Evolutionary conservation across 495 filamentous ascomycete genomes (phyloP).

Genomic region (Podospora anserina): DNA sequence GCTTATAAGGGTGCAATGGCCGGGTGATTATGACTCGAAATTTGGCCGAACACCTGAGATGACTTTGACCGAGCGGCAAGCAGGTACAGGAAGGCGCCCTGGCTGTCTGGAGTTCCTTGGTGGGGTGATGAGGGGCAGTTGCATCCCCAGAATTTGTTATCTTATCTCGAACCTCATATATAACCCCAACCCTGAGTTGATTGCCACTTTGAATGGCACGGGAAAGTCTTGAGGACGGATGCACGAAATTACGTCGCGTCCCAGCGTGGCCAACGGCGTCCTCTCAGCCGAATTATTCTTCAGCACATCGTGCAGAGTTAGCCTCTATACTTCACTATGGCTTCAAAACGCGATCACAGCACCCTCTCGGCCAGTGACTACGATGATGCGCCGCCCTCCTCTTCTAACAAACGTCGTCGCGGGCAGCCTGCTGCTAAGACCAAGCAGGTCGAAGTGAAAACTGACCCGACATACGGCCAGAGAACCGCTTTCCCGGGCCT

Average conservation of each 20-base stretch:
- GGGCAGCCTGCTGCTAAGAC: constrained; percentile 20
- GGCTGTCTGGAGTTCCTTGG: constrained; percentile 16
- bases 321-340: constrained; percentile 20
- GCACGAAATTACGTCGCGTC: not conserved
- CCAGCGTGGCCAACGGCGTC: not conserved
- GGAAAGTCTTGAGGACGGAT: not conserved
- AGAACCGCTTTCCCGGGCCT: constrained; percentile 72
- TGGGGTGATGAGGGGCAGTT: constrained; percentile 24
- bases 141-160: not conserved
- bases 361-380: constrained; percentile 12
- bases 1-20: not conserved
- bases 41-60: constrained; percentile 20
- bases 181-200: constrained; percentile 7
- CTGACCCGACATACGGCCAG: constrained; percentile 70
- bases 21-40: constrained; percentile 10
- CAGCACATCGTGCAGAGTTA: not conserved
- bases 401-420: constrained; percentile 32
- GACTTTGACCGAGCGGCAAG: not conserved
- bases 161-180: constrained; percentile 9
- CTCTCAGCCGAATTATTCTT: not conserved
- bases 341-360: constrained; percentile 29
- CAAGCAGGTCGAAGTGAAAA: constrained; percentile 30
- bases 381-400: constrained; percentile 9
- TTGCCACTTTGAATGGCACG: not conserved
- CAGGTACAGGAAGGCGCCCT: not conserved